Evolutionary conservation across 2,329 filamentous ascomycete species (phyloP), one percentile per base, ranked within the genome.

Genomic region (Sclerotinia minor): DNA sequence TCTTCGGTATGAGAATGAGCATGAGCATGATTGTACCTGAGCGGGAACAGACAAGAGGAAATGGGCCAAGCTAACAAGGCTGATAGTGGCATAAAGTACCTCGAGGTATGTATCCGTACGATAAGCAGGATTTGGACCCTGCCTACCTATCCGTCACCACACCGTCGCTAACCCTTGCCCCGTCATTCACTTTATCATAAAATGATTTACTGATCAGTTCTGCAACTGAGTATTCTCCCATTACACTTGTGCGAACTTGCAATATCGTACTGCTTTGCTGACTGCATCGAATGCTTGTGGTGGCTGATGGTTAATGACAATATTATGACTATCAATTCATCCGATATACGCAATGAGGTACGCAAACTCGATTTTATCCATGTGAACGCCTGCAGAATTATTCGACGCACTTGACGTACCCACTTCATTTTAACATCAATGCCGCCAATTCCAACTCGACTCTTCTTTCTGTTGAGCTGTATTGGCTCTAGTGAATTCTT

Each of bases 261-360:
- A 6, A 65, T 17, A 50, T 47, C 26, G 53, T 55, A 47, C 64
- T 65, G 52, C 64, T 61, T 58, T 57, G 64, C 52, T 65, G 64
- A 65, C 64, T 58, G 64, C 41, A 50, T 64, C 19, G 47, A 64
- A 53, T 32, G 32, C 24, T 44, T 45, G 32, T 54, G 60, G 41
- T 64, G 47, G 47, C 60, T 64, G 49, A 64, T 32, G 11, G 26
- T 21, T 35, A 32, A 55, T 64, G 24, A 65, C 21, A 61, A 61
- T 21, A 21, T 45, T 38, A 57, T 65, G 61, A 57, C 50, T 32
- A 65, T 32, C 9, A 35, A 41, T 57, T 49, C 50, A 65, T 65
- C 64, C 64, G 64, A 65, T 58, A 41, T 55, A 58, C 29, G 41
- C 38, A 41, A 65, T 45, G 15, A 45, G 41, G 15, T 55, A 24